Evolutionary conservation across 345 rosid genomes (phyloP).

Genomic region (Raphanus sativus): DNA sequence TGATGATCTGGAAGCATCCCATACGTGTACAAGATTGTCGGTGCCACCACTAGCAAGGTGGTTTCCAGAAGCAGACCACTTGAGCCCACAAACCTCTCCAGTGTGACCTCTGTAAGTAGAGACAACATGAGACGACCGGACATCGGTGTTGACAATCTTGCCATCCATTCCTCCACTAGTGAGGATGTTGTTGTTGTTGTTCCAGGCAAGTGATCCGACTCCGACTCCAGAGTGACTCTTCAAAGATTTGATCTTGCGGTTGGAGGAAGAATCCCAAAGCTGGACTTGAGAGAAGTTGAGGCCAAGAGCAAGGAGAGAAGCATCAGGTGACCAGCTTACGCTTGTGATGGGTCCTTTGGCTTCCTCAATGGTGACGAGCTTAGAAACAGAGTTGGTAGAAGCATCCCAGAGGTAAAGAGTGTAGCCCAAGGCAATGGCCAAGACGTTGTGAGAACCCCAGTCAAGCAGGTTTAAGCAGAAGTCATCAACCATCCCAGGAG

Average conservation of each 20-base stretch:
- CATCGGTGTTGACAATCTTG: not conserved
- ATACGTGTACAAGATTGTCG: no score
- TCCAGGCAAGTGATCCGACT: no score
- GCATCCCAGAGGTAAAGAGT: not conserved
- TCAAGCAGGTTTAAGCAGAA: not conserved
- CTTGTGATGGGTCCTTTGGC: not conserved
- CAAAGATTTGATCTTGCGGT: no score
- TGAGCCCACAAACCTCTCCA: not conserved
- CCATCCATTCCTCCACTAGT: not conserved
- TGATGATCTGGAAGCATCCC: not conserved
- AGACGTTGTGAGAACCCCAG: not conserved
- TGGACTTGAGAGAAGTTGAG: not conserved
- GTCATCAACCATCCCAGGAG: not conserved
- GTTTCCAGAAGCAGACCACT: no score
- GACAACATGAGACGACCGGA: not conserved
- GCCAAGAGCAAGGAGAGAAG: not conserved
- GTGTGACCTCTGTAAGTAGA: not conserved
- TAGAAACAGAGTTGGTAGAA: not conserved
- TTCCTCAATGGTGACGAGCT: not conserved
- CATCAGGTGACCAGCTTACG: not conserved
- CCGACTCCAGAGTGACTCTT: no score
- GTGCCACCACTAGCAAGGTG: no score
- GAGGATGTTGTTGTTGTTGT: not conserved
- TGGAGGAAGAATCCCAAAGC: no score
- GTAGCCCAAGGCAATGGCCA: not conserved